Percentiles rank a stretch among this genome's conserved stretches.
Conservation (phyloP, 495 filamentous ascomycete species). For the Trichoderma erinaceum region DNA sequence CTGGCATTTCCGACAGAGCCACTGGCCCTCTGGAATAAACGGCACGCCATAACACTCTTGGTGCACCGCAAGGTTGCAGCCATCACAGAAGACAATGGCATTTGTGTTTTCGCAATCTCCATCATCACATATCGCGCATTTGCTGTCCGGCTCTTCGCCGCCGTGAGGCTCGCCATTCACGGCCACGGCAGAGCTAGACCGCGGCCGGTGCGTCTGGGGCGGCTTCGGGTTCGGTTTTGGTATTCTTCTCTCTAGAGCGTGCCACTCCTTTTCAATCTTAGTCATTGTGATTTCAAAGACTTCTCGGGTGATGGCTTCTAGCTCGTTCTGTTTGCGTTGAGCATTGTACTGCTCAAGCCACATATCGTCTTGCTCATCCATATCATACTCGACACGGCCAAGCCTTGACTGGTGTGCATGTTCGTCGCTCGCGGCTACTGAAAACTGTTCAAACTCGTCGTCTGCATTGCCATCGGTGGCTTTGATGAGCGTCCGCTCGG, state of each 20-base stretch:
- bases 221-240: slow-evolving; percentile 95
- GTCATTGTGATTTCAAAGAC: slow-evolving; percentile 97
- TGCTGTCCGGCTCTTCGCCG: slow-evolving; percentile 93
- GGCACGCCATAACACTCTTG: slow-evolving; percentile 99
- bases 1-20: slow-evolving; percentile 96
- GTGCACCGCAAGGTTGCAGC: slow-evolving; percentile 94
- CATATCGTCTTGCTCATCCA: slow-evolving; percentile 98
- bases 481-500: slow-evolving; percentile 70
- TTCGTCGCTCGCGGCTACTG: slow-evolving; percentile 53
- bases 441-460: slow-evolving; percentile 68
- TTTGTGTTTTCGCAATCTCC: slow-evolving; percentile 99
- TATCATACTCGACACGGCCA: slow-evolving; percentile 93
- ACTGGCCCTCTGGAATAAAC: slow-evolving; percentile 97
- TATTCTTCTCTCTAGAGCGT: slow-evolving; percentile 89
- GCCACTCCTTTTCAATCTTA: slow-evolving; percentile 98
- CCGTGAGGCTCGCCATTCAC: slow-evolving; percentile 84
- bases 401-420: slow-evolving; percentile 45
- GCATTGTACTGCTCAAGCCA: slow-evolving; percentile 85
- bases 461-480: slow-evolving; percentile 68
- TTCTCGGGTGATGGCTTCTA: slow-evolving; percentile 80
- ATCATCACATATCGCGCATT: slow-evolving; percentile 96
- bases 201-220: slow-evolving; percentile 80
- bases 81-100: slow-evolving; percentile 98
- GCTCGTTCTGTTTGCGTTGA: slow-evolving; percentile 61
- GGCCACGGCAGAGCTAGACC: slow-evolving; percentile 85